Conservation (phyloP, 2,329 filamentous ascomycete genomes). For the Arthrobotrys sphaeroides region DNA sequence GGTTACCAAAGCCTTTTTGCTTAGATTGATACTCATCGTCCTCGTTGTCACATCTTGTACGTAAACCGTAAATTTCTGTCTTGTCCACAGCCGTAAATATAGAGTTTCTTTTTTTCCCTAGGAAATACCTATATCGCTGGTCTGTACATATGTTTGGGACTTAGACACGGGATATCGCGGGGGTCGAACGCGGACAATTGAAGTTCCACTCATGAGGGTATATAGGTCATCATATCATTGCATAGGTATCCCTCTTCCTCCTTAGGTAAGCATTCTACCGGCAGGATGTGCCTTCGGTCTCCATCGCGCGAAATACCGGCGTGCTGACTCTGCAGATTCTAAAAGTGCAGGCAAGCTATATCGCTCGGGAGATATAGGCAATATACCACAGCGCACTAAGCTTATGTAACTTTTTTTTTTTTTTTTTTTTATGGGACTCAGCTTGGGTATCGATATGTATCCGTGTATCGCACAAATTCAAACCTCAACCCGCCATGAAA, state of each 20-base stretch:
- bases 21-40: conserved; percentile 11
- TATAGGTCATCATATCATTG: too few relatives aligned
- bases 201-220: background rate
- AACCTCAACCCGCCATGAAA: too few relatives aligned
- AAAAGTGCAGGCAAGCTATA: background rate
- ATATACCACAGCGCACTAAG: background rate
- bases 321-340: background rate
- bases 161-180: background rate
- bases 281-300: background rate
- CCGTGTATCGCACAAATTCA: too few relatives aligned
- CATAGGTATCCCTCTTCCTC: too few relatives aligned
- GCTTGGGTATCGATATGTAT: too few relatives aligned
- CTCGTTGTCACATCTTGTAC: background rate
- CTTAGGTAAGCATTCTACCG: background rate
- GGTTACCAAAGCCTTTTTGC: background rate
- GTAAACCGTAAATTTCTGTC: conserved; percentile 10
- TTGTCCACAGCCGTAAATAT: too few relatives aligned
- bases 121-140: too few relatives aligned
- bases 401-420: too few relatives aligned
- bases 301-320: background rate
- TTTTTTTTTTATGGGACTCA: too few relatives aligned
- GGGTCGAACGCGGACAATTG: background rate
- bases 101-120: background rate
- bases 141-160: too few relatives aligned
- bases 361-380: background rate